Conservation (phyloP, 176 grass and related monocot species). For the Oryza glaberrima region DNA sequence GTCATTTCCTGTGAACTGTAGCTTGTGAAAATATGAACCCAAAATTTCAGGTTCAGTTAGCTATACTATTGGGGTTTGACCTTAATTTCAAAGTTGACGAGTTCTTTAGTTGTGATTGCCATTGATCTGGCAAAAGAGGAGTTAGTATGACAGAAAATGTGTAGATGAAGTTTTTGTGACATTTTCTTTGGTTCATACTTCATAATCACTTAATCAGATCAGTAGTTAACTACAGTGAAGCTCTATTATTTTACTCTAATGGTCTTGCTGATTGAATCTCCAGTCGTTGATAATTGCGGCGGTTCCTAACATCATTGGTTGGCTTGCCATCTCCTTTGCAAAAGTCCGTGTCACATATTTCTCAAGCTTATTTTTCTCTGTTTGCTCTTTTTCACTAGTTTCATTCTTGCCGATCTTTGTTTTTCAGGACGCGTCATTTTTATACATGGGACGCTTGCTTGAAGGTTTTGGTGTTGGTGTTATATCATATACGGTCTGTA, state of each 20-base stretch:
- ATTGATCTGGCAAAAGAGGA: background rate
- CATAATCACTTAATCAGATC: background rate
- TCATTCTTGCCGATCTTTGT: conserved; percentile 11
- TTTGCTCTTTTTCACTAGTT: background rate
- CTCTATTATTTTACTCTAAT: conserved; percentile 2
- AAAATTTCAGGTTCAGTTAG: background rate
- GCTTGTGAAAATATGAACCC: background rate
- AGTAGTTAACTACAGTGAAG: background rate
- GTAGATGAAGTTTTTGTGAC: background rate
- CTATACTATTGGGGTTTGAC: background rate
- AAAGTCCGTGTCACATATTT: conserved; percentile 46
- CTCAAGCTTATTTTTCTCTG: background rate
- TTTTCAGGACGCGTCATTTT: conserved; percentile 77
- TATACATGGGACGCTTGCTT: conserved; percentile 84
- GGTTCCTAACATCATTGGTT: conserved; percentile 86
- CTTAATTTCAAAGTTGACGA: background rate
- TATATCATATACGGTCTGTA: conserved; percentile 81
- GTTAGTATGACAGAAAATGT: background rate
- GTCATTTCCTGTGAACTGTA: background rate
- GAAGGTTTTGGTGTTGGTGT: conserved; percentile 94
- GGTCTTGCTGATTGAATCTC: conserved; percentile 19
- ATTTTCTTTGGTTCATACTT: background rate
- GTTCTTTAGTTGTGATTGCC: conserved; percentile 13
- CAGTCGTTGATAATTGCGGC: conserved; percentile 93
- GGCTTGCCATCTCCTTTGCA: conserved; percentile 93